Evolutionary conservation across 2,329 filamentous ascomycete genomes (phyloP).

Genomic region (Leptographium lundbergii): DNA sequence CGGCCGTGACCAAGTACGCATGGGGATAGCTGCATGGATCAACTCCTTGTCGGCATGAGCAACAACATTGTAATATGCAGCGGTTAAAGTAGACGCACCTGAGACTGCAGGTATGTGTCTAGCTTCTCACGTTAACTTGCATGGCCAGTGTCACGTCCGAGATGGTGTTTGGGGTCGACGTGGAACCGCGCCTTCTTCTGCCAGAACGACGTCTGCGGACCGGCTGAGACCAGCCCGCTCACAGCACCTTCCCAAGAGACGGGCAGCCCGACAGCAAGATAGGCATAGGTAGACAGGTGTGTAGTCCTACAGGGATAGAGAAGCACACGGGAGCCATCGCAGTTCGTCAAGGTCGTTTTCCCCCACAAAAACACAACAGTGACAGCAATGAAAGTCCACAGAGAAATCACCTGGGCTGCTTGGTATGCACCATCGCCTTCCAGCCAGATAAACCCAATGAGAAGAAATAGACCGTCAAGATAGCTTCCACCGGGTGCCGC

Average conservation of each 20-base stretch:
- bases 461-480: not conserved
- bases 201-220: constrained; percentile 12
- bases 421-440: not conserved
- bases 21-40: constrained; percentile 48
- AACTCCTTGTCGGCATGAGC: constrained; percentile 31
- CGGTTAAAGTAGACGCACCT: constrained; percentile 27
- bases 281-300: constrained; percentile 59
- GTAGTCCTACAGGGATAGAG: constrained; percentile 54
- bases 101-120: constrained; percentile 40
- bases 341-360: not conserved
- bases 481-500: not conserved
- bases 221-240: constrained; percentile 43
- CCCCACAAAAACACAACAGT: not conserved
- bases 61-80: constrained; percentile 8
- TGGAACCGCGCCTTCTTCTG: constrained; percentile 38
- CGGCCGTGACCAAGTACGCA: constrained; percentile 59
- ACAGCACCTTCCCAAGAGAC: constrained; percentile 45
- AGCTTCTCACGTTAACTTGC: constrained; percentile 52
- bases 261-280: constrained; percentile 56
- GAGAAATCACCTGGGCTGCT: not conserved
- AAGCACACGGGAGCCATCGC: constrained; percentile 27
- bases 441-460: not conserved
- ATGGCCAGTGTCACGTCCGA: constrained; percentile 38
- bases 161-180: constrained; percentile 47
- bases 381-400: not conserved